Evolutionary conservation across 2,329 filamentous ascomycete genomes (phyloP).

Genomic region (Fusarium paranaense): DNA sequence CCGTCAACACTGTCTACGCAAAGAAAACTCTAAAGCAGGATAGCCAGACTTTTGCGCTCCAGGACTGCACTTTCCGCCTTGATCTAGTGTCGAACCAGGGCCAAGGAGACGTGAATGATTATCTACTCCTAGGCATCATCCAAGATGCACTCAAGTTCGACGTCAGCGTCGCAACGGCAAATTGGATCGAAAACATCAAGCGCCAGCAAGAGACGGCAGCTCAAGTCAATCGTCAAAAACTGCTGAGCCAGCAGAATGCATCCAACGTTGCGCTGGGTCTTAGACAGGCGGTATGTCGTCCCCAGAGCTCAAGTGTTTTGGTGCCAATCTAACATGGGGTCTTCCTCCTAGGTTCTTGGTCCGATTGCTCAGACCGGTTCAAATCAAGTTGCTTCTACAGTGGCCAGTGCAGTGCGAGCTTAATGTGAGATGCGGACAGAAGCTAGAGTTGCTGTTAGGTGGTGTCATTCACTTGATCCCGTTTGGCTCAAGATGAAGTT

Average conservation of each 20-base stretch:
- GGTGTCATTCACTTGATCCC: neutral
- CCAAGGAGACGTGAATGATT: slow-evolving; percentile 3
- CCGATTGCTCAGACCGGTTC: neutral
- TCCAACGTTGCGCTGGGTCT: neutral
- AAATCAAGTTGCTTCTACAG: neutral
- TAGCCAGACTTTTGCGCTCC: neutral
- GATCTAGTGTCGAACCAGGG: neutral
- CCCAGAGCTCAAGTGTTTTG: neutral
- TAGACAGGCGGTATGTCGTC: neutral
- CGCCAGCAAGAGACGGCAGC: neutral
- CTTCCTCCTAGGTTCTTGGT: neutral
- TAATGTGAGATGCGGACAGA: neutral
- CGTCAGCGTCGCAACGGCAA: neutral
- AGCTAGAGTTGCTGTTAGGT: neutral
- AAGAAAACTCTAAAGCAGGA: neutral
- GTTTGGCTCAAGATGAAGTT: neutral
- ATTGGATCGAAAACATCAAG: neutral
- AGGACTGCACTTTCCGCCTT: slow-evolving; percentile 1
- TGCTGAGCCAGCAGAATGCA: neutral
- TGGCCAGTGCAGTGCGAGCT: neutral
- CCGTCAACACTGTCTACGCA: neutral
- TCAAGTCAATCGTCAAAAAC: neutral
- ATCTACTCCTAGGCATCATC: neutral
- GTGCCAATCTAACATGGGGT: neutral
- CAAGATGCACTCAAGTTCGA: neutral